Evolutionary conservation across 2,329 filamentous ascomycete genomes (phyloP), one percentile per base, ranked within the genome.

Genomic region (Cercospora sp.): DNA sequence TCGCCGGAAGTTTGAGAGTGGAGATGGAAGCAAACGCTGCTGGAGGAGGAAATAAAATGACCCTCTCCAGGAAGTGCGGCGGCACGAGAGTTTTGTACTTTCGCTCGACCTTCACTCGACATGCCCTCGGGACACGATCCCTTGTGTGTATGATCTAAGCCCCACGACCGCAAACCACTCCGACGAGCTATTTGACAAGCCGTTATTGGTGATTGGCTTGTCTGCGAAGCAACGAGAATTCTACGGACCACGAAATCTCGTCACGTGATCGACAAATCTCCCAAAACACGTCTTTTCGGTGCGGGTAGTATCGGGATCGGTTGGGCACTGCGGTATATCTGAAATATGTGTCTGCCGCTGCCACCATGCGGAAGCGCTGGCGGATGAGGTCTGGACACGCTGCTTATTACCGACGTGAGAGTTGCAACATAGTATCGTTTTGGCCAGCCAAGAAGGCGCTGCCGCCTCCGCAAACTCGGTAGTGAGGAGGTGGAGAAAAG

Each of bases 111-210:
- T 57, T 64, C 62, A 43, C 49, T 64, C 28, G 49, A 64, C 62
- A 64, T 64, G 62, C 62, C 62, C 62, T 64, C 62, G 62, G 62
- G 62, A 64, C 62, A 64, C 49, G 62, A 57, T 64, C 62, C 49
- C 62, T 64, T 64, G 51, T 57, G 62, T 28, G 24, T 43, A 45
- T 64, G 62, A 64, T 43, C 49, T 58, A 64, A 43, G 62, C 62
- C 62, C 62, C 62, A 64, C 62, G 62, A 64, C 6, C 62, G 62
- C 51, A 58, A 57, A 64, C n/a, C 62, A 64, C 28, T 51, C 62
- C 62, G 62, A 58, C 51, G 62, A 64, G 49, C 62, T 64, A 64
- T 58, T 57, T 64, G 62, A 64, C 62, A 57, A 40, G 49, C 62
- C 49, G 32, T 40, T 32, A 28, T 37, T 57, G 62, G 49, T 64